Percentiles rank a stretch among this genome's conserved stretches.
These are phyloP conservation scores for Syzygium aqueum DNA, from an alignment of 345 rosid genomes.

Conservation along the genomic window DNA sequence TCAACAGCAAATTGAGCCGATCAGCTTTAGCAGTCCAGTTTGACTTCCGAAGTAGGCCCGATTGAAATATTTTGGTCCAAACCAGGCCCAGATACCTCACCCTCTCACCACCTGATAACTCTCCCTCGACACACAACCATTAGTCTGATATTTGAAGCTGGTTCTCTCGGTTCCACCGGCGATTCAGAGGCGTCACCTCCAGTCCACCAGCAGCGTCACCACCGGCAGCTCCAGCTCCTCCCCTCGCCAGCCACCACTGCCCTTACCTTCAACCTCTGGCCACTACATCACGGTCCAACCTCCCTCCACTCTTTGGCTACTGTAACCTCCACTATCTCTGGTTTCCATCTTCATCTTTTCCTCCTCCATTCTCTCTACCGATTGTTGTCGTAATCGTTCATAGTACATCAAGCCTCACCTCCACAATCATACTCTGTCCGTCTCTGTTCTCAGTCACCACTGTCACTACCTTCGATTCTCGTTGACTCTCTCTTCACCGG, in stretches of 20 bases:
- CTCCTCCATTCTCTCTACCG: not conserved
- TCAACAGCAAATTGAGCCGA: not conserved
- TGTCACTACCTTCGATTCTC: not conserved
- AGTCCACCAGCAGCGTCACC: too few relatives aligned
- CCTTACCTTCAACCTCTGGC: not conserved
- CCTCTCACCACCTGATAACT: too few relatives aligned
- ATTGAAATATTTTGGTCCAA: too few relatives aligned
- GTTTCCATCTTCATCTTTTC: not conserved
- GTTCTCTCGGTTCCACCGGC: too few relatives aligned
- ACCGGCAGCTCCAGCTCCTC: too few relatives aligned
- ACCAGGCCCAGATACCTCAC: too few relatives aligned
- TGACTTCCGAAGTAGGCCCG: too few relatives aligned
- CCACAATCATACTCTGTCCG: not conserved
- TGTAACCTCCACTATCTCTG: not conserved
- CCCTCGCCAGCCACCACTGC: not conserved
- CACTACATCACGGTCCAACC: not conserved
- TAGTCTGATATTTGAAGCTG: too few relatives aligned
- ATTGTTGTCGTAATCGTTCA: too few relatives aligned
- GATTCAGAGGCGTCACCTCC: too few relatives aligned
- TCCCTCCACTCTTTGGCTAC: not conserved
- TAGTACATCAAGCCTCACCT: not conserved
- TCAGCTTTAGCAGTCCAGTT: too few relatives aligned
- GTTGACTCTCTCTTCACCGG: not conserved
- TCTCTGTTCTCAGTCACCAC: not conserved
- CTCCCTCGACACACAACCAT: too few relatives aligned